Evolutionary conservation across 225 moss, liverwort and hornwort genomes (phyloP), one percentile per base, ranked within the genome.

Genomic region (Pseudoscleropodium purum): DNA sequence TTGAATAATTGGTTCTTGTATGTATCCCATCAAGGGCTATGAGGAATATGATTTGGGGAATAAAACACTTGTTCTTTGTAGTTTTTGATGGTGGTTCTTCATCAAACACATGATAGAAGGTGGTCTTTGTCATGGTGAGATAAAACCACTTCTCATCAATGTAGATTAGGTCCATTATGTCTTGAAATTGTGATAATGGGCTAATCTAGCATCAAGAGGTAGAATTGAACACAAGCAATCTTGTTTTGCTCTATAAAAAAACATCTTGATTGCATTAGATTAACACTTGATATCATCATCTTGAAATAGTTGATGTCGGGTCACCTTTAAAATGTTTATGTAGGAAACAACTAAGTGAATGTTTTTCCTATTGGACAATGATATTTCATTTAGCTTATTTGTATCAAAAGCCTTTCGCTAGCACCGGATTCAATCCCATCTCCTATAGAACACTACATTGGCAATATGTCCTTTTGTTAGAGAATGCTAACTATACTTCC

Each of bases 281-380:
- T 27, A 10, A 18, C 4, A 0, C 12, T 19, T 75, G 7, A 49
- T 75, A 33, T 75, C 0, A 2, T 7, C 7, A 0, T 49, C 20
- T 4, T 12, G 0, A 33, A 30, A 18, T 47, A 1, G 4, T 1
- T 31, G 9, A 27, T 74, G 10, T 5, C 0, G 0, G 0, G 0
- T 72, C 0, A 2, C 27, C 15, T 72, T 72, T 41, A 41, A 72
- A 41, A 72, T 72, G 26, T 26, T 72, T 2, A 41, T 26, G 1
- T 41, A 15, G 26, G 9, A 2, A 1, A 1, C 15, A 72, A 72
- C 1, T 41, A 0, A 72, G 15, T 0, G 0, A 26, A 73, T 73
- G 1, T 73, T 43, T 15, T 69, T 70, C 0, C 8, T 73, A 16
- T 73, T 73, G 5, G 9, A 27, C 0, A 43, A 7, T 43, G 5